Conservation (phyloP, 352 stramenopile species). For the Phytophthora tentaculata region DNA sequence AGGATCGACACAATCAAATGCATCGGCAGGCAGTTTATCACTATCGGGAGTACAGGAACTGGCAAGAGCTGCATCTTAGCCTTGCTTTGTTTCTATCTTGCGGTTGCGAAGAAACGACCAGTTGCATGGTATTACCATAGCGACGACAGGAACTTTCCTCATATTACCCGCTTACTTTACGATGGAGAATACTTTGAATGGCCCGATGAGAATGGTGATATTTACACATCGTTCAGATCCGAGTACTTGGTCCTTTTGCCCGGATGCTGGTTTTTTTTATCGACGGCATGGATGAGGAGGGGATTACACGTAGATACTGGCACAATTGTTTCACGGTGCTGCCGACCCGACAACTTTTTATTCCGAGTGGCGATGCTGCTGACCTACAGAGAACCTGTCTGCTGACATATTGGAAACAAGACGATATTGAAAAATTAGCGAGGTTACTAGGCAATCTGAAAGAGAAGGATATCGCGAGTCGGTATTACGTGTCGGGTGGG, state of each 20-base stretch:
- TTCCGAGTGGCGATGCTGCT: neutral
- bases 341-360: neutral
- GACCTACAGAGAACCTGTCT: neutral
- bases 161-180: neutral
- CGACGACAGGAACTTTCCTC: neutral
- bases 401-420: neutral
- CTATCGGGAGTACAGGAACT: neutral
- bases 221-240: no score
- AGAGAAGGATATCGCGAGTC: neutral
- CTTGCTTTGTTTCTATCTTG: neutral
- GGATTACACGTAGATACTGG: neutral
- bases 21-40: neutral
- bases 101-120: neutral
- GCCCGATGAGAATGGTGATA: no score
- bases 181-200: neutral
- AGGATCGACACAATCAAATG: neutral
- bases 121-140: neutral
- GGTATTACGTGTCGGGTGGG: neutral
- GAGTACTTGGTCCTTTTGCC: neutral
- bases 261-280: neutral
- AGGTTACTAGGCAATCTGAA: neutral
- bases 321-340: neutral
- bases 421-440: neutral
- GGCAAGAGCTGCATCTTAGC: neutral
- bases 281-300: neutral